Conservation (phyloP, 345 rosid genomes). For the Anacardium occidentale region DNA sequence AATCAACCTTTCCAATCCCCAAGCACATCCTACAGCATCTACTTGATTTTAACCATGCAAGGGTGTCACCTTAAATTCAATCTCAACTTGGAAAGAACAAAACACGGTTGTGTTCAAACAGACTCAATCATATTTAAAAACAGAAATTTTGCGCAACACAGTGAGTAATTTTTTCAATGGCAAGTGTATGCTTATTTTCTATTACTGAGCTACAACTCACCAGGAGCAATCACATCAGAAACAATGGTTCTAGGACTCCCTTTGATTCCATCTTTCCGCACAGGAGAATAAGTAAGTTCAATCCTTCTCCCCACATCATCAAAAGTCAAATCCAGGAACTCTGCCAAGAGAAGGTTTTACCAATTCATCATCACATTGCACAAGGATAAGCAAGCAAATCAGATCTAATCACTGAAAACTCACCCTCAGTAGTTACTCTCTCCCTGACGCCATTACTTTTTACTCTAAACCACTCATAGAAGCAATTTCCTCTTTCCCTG, state of each 20-base stretch:
- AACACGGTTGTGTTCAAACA: background rate
- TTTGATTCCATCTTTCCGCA: slow-evolving; percentile 76
- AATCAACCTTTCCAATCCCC: too few relatives aligned
- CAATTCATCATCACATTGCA: slow-evolving; percentile 14
- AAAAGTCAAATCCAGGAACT: slow-evolving; percentile 75
- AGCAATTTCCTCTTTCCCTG: slow-evolving; percentile 83
- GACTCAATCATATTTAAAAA: background rate
- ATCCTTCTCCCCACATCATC: slow-evolving; percentile 75
- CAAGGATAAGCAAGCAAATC: slow-evolving; percentile 6
- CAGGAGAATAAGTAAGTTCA: slow-evolving; percentile 80
- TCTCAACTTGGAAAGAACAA: background rate
- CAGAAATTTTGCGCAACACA: background rate
- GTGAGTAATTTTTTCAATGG: background rate
- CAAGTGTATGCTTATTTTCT: background rate
- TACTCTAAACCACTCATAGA: slow-evolving; percentile 81
- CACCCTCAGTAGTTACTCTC: slow-evolving; percentile 64
- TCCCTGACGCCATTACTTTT: slow-evolving; percentile 63
- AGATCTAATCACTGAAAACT: slow-evolving; percentile 16
- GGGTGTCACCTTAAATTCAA: too few relatives aligned
- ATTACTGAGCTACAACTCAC: slow-evolving; percentile 42
- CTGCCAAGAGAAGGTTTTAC: slow-evolving; percentile 41
- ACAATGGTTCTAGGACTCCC: slow-evolving; percentile 67
- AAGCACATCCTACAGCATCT: too few relatives aligned
- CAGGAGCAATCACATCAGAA: slow-evolving; percentile 70
- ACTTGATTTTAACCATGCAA: too few relatives aligned